Evolutionary conservation across 2,329 filamentous ascomycete genomes (phyloP), one percentile per base, ranked within the genome.

Genomic region (Coleophoma eucalyptorum): DNA sequence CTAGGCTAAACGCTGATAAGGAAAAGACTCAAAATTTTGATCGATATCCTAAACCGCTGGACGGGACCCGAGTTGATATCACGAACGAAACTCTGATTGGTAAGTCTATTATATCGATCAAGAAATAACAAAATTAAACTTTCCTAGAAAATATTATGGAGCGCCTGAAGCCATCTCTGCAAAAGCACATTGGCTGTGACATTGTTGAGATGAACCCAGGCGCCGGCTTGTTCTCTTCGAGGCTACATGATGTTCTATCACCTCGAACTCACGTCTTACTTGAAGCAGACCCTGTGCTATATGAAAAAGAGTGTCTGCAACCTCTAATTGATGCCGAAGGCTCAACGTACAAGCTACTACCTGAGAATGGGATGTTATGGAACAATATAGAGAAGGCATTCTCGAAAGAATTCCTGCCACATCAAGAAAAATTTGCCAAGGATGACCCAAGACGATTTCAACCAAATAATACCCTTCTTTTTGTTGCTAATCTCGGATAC

Each of bases 161-260:
- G 6, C 89, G 89, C 53, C 71, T 95, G n/a, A 81, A 79, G 2
- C 78, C 80, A 1, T 83, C 83, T 3, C 77, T 97, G 16, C 72
- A 81, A 33, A 79, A 82, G 42, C 86, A 94, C 67, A 72, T 76
- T 46, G 89, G 89, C 49, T 91, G 92, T 69, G 91, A 96, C 61
- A 78, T 97, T 42, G 74, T 99, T 60, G 93, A 97, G 64, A 73
- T 96, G 50, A 90, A 92, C 66, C 93, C 93, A 0, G 91, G 91
- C 13, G 72, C 73, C 1, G 90, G 91, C 8, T 49, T 96, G 2
- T 94, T 87, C 82, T 96, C 92, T 33, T 74, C 75, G 26, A 89
- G 86, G 61, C 73, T 97, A 1, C 84, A 96, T 64, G 76, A 89
- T 0, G 72, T 79, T 43, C 74, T 99, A 7, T 72, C 90, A 61